Evolutionary conservation across 2,329 filamentous ascomycete genomes (phyloP).

Genomic region (Aspergillus sergii): DNA sequence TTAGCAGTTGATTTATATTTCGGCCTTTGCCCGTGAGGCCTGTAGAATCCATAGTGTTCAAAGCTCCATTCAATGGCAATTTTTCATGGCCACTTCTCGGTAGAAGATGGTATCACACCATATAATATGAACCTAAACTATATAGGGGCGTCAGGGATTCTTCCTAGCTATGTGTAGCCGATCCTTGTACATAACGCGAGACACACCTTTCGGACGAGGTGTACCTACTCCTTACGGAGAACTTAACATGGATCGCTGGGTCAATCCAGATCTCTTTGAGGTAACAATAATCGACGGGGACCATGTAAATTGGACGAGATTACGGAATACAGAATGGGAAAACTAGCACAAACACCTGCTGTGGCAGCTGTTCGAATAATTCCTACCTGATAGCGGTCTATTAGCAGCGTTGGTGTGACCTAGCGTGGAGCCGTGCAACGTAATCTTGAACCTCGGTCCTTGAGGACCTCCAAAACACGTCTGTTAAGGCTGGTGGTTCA

Average conservation of each 20-base stretch:
- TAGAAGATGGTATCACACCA: neutral
- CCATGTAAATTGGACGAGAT: neutral
- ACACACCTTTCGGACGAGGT: neutral
- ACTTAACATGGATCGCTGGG: neutral
- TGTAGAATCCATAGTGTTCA: slow-evolving; percentile 30
- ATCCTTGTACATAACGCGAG: neutral
- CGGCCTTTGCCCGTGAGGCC: slow-evolving; percentile 26
- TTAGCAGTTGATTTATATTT: slow-evolving; percentile 28
- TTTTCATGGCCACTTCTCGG: slow-evolving; percentile 25
- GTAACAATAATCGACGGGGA: neutral
- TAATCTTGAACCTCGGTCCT: slow-evolving; percentile 24
- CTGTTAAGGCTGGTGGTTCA: slow-evolving; percentile 21
- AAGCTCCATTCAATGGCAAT: slow-evolving; percentile 19
- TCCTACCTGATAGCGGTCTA: slow-evolving; percentile 5
- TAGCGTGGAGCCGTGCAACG: slow-evolving; percentile 31
- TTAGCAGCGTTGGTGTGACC: slow-evolving; percentile 24
- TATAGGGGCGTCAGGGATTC: neutral
- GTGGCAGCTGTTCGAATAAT: neutral
- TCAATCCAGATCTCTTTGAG: neutral
- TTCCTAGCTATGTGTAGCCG: neutral
- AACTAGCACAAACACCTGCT: neutral
- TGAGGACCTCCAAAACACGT: slow-evolving; percentile 6
- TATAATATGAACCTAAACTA: neutral
- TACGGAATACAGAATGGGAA: neutral
- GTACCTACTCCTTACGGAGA: neutral